A percentile compares a stretch with the other conserved stretches of the same genome.
Evolutionary conservation across 2,329 filamentous ascomycete species (phyloP).

Genomic region (Phialemonium atrogriseum): DNA sequence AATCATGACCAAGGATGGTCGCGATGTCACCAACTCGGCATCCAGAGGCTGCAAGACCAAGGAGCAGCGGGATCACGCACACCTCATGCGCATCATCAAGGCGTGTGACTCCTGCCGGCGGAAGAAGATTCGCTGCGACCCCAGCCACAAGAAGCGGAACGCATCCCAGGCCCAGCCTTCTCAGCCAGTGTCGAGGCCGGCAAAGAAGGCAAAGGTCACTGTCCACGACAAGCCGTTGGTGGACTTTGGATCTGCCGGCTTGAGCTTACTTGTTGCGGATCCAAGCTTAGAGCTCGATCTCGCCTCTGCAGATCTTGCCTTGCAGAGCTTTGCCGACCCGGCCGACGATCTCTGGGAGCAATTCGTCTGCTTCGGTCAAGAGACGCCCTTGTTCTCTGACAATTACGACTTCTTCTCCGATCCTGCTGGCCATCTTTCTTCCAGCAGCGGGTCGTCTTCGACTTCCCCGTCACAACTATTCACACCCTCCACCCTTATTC

Average conservation of each 20-base stretch:
- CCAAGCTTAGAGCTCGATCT: too few relatives aligned
- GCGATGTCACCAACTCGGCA: constrained; percentile 54
- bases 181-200: constrained; percentile 21
- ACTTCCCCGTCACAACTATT: constrained; percentile 25
- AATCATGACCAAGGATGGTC: constrained; percentile 56
- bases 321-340: too few relatives aligned
- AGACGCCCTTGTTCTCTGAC: constrained; percentile 18
- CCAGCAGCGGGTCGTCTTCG: constrained; percentile 21
- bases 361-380: constrained; percentile 35
- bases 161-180: constrained; percentile 24
- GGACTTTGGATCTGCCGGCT: too few relatives aligned
- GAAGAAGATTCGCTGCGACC: constrained; percentile 58
- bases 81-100: constrained; percentile 59
- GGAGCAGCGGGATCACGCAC: constrained; percentile 59
- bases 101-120: constrained; percentile 54
- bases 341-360: constrained; percentile 22
- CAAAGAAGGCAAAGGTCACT: constrained; percentile 32
- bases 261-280: too few relatives aligned
- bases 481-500: constrained; percentile 12
- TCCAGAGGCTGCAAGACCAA: constrained; percentile 58
- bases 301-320: too few relatives aligned
- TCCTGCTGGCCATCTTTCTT: constrained; percentile 32
- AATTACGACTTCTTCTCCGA: constrained; percentile 40
- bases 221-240: too few relatives aligned
- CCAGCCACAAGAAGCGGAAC: constrained; percentile 45